Percentiles rank a stretch among this genome's conserved stretches.
These are phyloP conservation scores for Eustoma russellianum DNA, from an alignment of 257 asterid species.

Conservation along the genomic window DNA sequence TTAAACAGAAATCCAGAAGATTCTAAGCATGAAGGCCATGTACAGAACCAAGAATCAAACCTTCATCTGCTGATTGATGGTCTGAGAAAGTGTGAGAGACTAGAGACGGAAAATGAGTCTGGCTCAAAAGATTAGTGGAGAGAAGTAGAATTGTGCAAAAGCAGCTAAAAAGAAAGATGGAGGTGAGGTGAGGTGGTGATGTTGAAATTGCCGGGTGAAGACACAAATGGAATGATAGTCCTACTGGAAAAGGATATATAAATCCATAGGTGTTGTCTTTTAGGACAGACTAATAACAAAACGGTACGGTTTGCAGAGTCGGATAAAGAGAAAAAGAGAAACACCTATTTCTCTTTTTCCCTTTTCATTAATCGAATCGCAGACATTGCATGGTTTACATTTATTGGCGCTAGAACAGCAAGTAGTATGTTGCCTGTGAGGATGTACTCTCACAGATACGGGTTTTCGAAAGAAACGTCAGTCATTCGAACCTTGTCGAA, in stretches of 20 bases:
- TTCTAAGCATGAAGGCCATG: conserved; percentile 14
- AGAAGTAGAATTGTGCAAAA: conserved; percentile 8
- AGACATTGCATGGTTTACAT: too few relatives aligned
- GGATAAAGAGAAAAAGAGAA: conserved; percentile 15
- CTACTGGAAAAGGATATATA: conserved; percentile 7
- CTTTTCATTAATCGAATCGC: too few relatives aligned
- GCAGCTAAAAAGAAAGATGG: conserved; percentile 1
- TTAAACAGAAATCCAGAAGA: conserved; percentile 1
- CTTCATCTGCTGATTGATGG: conserved; percentile 34
- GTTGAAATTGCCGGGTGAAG: conserved; percentile 8
- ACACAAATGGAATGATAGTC: conserved; percentile 25
- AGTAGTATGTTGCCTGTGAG: too few relatives aligned
- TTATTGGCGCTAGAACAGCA: too few relatives aligned
- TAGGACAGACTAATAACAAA: conserved; percentile 5
- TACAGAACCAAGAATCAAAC: conserved; percentile 29
- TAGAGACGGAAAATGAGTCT: conserved; percentile 3
- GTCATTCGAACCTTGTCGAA: too few relatives aligned
- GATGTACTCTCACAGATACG: too few relatives aligned
- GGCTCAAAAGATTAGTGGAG: conserved; percentile 6
- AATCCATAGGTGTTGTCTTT: conserved; percentile 6
- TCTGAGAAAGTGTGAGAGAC: neutral
- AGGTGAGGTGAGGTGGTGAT: conserved; percentile 8
- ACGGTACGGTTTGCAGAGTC: conserved; percentile 14
- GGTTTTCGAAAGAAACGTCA: too few relatives aligned
- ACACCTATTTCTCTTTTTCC: neutral